These are phyloP conservation scores for Ceratocystis ficicola DNA, from an alignment of 2,329 filamentous ascomycete species.

Conservation along the genomic window DNA sequence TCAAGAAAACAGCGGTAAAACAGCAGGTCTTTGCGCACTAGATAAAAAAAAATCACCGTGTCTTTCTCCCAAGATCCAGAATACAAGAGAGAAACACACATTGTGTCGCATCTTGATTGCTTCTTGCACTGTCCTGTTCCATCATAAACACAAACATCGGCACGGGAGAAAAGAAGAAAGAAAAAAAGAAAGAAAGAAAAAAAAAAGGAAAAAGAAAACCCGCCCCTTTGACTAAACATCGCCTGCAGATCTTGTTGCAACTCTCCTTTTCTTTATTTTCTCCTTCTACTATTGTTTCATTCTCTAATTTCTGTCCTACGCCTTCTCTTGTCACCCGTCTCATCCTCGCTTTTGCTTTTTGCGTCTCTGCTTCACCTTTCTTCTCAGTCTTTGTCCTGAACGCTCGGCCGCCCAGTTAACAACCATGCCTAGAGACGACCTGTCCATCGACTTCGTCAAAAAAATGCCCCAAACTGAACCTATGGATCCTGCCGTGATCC, in stretches of 20 bases:
- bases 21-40: background rate
- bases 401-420: slow-evolving; percentile 36
- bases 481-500: slow-evolving; percentile 54
- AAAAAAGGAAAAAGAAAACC: background rate
- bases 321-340: slow-evolving; percentile 6
- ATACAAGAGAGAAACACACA: background rate
- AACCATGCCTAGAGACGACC: slow-evolving; percentile 60
- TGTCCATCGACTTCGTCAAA: slow-evolving; percentile 57
- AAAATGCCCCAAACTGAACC: slow-evolving; percentile 52
- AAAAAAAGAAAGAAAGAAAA: background rate
- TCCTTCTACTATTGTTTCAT: background rate
- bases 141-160: slow-evolving; percentile 1
- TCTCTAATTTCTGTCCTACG: background rate
- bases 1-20: background rate
- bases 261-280: background rate
- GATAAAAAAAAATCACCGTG: background rate
- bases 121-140: background rate
- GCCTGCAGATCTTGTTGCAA: background rate
- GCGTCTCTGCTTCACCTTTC: background rate
- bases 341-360: slow-evolving; percentile 19
- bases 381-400: slow-evolving; percentile 11
- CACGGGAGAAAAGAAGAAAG: background rate
- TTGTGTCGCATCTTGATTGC: background rate
- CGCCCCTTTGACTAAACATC: background rate
- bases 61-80: background rate